Percentiles rank a stretch among this genome's conserved stretches.
These are phyloP conservation scores for Lichtheimia ornata DNA, from an alignment of 371 early-diverging fungal genomes.

Conservation along the genomic window DNA sequence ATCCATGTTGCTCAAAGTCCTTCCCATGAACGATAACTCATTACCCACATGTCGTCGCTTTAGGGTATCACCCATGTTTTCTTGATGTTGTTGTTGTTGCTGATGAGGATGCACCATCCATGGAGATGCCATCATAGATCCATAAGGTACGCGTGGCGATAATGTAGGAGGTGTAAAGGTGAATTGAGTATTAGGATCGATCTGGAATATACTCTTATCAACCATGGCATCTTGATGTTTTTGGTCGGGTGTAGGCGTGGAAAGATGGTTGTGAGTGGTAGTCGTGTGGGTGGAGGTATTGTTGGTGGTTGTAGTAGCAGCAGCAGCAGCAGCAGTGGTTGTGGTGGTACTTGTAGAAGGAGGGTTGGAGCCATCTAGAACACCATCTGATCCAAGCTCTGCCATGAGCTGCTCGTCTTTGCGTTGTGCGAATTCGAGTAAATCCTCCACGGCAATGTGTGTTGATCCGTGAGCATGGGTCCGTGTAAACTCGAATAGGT, in stretches of 20 bases:
- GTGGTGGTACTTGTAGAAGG: slow-evolving; percentile 13
- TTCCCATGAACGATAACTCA: slow-evolving; percentile 48
- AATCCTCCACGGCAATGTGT: slow-evolving; percentile 55
- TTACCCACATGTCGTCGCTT: slow-evolving; percentile 28
- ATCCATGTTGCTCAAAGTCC: slow-evolving; percentile 22
- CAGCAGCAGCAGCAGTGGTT: neutral
- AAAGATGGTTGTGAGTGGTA: neutral
- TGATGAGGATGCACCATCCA: slow-evolving; percentile 3
- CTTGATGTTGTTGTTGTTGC: slow-evolving; percentile 16
- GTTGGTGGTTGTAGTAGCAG: neutral
- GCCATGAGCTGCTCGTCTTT: slow-evolving; percentile 46
- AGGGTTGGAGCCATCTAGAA: neutral
- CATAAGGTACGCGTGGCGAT: neutral
- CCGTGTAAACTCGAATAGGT: slow-evolving; percentile 63
- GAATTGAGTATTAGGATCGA: slow-evolving; percentile 49
- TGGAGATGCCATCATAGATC: neutral
- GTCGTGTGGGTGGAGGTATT: slow-evolving; percentile 12
- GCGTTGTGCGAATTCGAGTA: slow-evolving; percentile 53
- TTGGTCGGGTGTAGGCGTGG: neutral
- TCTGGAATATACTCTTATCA: slow-evolving; percentile 34
- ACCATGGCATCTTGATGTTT: neutral
- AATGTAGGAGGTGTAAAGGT: slow-evolving; percentile 31
- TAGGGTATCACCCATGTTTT: slow-evolving; percentile 18
- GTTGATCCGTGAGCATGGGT: slow-evolving; percentile 48
- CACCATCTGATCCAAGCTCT: slow-evolving; percentile 28